phyloP scores from a whole-genome alignment of 768 basidiomycete genomes.

The Kwoniella europaea region DNA sequence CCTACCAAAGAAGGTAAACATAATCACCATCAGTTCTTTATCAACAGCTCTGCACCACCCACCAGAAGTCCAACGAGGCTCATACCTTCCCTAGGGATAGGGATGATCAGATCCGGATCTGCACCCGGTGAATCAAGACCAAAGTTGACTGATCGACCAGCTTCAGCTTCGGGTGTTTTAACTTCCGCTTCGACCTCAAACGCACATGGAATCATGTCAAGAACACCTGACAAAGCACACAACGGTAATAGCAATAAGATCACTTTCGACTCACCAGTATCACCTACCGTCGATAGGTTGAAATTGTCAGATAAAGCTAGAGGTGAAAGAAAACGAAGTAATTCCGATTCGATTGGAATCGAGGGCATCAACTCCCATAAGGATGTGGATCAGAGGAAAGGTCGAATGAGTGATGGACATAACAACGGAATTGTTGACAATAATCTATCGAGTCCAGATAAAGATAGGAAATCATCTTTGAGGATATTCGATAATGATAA shows the following conservation, averaged over 20 bases:
- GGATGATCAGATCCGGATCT: conserved; percentile 11
- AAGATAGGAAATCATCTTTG: conserved; percentile 2
- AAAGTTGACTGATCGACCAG: neutral
- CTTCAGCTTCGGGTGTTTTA: conserved; percentile 6
- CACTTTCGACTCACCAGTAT: conserved; percentile 12
- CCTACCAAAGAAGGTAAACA: conserved; percentile 1
- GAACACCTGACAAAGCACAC: neutral
- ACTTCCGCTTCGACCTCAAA: neutral
- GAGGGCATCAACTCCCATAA: neutral
- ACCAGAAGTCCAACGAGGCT: conserved; percentile 2
- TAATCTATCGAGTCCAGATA: conserved; percentile 4
- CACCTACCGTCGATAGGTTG: conserved; percentile 15
- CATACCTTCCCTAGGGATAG: conserved; percentile 3
- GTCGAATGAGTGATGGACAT: conserved; percentile 19
- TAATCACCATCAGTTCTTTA: neutral
- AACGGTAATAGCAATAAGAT: neutral
- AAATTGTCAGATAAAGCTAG: neutral
- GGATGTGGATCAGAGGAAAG: conserved; percentile 9
- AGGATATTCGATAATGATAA: conserved; percentile 14
- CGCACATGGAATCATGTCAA: neutral
- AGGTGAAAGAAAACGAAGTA: conserved; percentile 2
- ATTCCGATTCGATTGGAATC: conserved; percentile 7
- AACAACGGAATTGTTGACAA: neutral
- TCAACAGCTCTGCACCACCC: neutral
- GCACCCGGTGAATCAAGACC: conserved; percentile 7